phyloP scores from a whole-genome alignment of 2,329 filamentous ascomycete genomes.

The Ramichloridium luteum region DNA sequence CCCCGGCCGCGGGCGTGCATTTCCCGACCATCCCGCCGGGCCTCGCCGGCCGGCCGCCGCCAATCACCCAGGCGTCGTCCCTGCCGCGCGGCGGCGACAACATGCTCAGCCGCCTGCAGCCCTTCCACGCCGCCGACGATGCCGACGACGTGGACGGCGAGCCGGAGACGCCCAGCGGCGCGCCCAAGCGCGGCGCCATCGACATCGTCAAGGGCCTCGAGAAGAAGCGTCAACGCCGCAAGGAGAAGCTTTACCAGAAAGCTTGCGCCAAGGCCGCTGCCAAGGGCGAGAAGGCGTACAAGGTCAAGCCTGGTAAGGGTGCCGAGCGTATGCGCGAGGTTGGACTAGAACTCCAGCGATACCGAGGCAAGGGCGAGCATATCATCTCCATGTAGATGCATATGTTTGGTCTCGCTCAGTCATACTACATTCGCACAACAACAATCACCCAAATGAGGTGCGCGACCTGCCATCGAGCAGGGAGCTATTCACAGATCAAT shows the following conservation, averaged over 20 bases:
- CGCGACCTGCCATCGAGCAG: neutral
- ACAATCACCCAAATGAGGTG: neutral
- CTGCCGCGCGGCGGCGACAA: slow-evolving; percentile 67
- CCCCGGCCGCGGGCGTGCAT: slow-evolving; percentile 36
- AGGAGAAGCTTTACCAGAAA: slow-evolving; percentile 84
- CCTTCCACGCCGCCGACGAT: slow-evolving; percentile 27
- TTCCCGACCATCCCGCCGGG: slow-evolving; percentile 31
- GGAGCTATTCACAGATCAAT: neutral
- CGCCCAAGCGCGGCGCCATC: slow-evolving; percentile 81
- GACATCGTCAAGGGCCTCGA: slow-evolving; percentile 96
- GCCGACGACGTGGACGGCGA: slow-evolving; percentile 22
- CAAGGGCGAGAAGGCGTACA: slow-evolving; percentile 46
- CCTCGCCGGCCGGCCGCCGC: slow-evolving; percentile 49
- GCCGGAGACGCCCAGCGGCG: slow-evolving; percentile 3
- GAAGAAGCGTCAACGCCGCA: slow-evolving; percentile 81
- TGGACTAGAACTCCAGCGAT: slow-evolving; percentile 76
- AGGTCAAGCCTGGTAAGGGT: slow-evolving; percentile 69
- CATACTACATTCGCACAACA: neutral
- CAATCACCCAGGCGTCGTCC: slow-evolving; percentile 66
- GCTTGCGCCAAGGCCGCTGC: slow-evolving; percentile 73
- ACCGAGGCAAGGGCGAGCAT: slow-evolving; percentile 49
- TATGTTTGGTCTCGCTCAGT: neutral
- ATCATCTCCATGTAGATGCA: slow-evolving; percentile 32
- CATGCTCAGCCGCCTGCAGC: slow-evolving; percentile 27
- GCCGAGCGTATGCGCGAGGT: slow-evolving; percentile 89